These are phyloP conservation scores for Zhuliangozyma blackwelliae DNA, from an alignment of 1,139 yeast species.

Conservation along the genomic window DNA sequence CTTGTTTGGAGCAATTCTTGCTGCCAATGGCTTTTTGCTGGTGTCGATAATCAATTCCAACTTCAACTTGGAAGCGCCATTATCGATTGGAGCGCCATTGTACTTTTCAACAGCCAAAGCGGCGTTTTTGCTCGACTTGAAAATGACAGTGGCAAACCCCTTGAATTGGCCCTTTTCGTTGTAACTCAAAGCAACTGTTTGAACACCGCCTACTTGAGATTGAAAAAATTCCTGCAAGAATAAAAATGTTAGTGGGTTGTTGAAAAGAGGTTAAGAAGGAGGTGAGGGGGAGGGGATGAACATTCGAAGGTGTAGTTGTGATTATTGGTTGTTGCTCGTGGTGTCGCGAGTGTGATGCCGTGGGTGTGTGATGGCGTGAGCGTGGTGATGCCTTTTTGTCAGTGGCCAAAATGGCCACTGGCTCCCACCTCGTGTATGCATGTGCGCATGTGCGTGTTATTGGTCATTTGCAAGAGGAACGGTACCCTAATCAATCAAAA, in stretches of 20 bases:
- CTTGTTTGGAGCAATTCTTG: constrained; percentile 60
- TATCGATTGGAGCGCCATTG: constrained; percentile 92
- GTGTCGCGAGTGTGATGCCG: too few relatives aligned
- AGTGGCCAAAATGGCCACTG: too few relatives aligned
- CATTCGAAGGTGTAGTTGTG: neutral
- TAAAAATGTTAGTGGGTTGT: constrained; percentile 3
- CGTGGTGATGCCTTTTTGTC: too few relatives aligned
- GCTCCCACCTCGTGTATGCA: too few relatives aligned
- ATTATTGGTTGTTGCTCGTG: too few relatives aligned
- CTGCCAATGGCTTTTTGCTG: constrained; percentile 66
- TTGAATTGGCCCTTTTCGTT: constrained; percentile 87
- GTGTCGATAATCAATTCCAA: constrained; percentile 89
- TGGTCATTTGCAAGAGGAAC: too few relatives aligned
- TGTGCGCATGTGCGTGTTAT: too few relatives aligned
- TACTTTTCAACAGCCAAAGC: constrained; percentile 70
- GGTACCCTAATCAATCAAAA: too few relatives aligned
- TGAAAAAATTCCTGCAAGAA: constrained; percentile 75
- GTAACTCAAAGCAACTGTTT: constrained; percentile 67
- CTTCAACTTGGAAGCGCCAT: constrained; percentile 73
- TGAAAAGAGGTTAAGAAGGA: constrained; percentile 1
- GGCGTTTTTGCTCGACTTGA: constrained; percentile 67
- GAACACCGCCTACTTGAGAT: constrained; percentile 83
- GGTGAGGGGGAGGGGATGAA: neutral
- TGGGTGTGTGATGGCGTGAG: too few relatives aligned
- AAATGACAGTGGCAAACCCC: constrained; percentile 86